Percentiles rank a stretch among this genome's conserved stretches.
Conservation (phyloP, 768 basidiomycete species). For the Leccinum uliginosum region DNA sequence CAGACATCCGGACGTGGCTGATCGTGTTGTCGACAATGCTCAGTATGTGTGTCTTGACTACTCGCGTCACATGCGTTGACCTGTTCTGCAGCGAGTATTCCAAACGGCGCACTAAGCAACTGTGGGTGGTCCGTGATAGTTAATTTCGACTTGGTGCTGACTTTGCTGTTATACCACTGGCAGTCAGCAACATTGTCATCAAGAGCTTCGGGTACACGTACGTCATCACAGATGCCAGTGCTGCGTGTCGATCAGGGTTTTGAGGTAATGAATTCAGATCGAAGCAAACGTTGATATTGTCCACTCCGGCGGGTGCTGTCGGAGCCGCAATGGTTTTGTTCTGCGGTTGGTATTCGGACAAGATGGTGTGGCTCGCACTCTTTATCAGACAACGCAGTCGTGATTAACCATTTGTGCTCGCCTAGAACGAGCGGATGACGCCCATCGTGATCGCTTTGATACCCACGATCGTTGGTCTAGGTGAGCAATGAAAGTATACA, state of each 20-base stretch:
- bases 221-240: slow-evolving; percentile 15
- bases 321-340: slow-evolving; percentile 44
- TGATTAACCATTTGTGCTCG: not conserved
- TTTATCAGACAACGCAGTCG: not conserved
- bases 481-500: slow-evolving; percentile 25
- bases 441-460: slow-evolving; percentile 56
- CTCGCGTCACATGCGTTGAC: not conserved
- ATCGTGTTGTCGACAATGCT: slow-evolving; percentile 55
- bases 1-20: slow-evolving; percentile 58
- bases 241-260: not conserved
- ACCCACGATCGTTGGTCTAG: slow-evolving; percentile 55
- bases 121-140: slow-evolving; percentile 37
- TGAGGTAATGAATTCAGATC: slow-evolving; percentile 35
- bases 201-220: slow-evolving; percentile 63
- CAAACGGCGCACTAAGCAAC: slow-evolving; percentile 60
- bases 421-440: slow-evolving; percentile 53
- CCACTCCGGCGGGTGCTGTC: slow-evolving; percentile 52
- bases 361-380: slow-evolving; percentile 37
- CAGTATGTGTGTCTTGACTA: slow-evolving; percentile 36
- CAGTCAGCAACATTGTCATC: slow-evolving; percentile 63
- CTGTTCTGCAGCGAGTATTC: slow-evolving; percentile 49
- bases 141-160: not conserved
- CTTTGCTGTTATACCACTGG: not conserved
- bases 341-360: slow-evolving; percentile 66
- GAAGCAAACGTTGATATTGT: slow-evolving; percentile 55